Base-by-base conservation (phyloP, 2,329 filamentous ascomycete genomes). In the Penicillium sp. region DNA sequence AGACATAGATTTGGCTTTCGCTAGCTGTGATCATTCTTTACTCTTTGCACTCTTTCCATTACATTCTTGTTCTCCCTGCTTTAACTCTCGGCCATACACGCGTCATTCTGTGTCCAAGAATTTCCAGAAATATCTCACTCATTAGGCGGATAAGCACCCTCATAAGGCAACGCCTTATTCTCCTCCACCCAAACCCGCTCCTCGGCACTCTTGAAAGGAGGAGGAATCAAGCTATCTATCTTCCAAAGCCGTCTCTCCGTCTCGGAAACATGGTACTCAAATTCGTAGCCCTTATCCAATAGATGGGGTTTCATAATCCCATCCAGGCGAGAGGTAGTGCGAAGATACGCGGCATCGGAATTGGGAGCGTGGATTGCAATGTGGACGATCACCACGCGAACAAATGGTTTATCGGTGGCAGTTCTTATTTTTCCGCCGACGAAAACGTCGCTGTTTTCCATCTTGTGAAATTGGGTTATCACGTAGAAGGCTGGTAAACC, bases 401-500 rank as follows among this genome's bases (percentile, higher is more conserved):
- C 49, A n/a, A 65, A 64, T 8, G 58, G 59, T 14, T 46, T 57
- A 1, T 53, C 51, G 2, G 20, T 37, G 1, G 18, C 27, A 14
- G 22, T 9, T 27, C 40, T 51, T 2, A 20, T 11, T 15, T 54
- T 53, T 4, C 45, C 53, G 14, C 58, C 58, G 8, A 65, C 7
- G 51, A 57, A 62, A n/a, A 61, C 45, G 7, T 61, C 40, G 6
- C 45, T 35, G 6, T 49, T 43, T 1, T 53, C 12, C 5, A 61
- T 31, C 11, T 59, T 49, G 11, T 65, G 43, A 60, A 70, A 71
- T 8, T 70, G 58, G 14, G 58, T 55, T 12, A 68, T 61, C 44
- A 69, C 67, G 52, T 71, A 71, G 58, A 71, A 71, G 12, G 63
- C 61, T 0, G 67, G 67, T 1, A 71, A 59, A 11, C 67, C 65